A percentile compares a stretch with the other conserved stretches of the same genome.
Evolutionary conservation across 371 early-diverging fungal species (phyloP).

Genomic region (Saksenaea vasiformis): DNA sequence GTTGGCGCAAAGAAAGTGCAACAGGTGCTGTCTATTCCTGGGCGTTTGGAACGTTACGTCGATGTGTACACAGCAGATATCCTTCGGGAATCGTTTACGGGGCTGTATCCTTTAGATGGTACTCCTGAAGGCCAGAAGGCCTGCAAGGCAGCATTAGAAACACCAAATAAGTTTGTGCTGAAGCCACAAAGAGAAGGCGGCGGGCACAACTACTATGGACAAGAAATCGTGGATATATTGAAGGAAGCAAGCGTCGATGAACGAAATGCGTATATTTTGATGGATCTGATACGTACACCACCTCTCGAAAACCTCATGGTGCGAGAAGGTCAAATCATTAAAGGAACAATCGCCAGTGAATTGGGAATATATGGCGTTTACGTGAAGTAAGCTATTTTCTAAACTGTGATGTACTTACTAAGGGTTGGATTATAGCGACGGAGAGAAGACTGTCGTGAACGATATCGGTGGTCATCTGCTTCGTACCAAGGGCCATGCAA

Average conservation of each 20-base stretch:
- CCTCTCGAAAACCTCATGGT: slow-evolving; percentile 74
- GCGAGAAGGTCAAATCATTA: slow-evolving; percentile 75
- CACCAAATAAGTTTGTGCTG: slow-evolving; percentile 78
- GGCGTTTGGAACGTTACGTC: slow-evolving; percentile 76
- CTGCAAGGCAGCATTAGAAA: slow-evolving; percentile 61
- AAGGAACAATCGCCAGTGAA: slow-evolving; percentile 85
- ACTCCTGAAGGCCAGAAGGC: slow-evolving; percentile 71
- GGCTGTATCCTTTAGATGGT: slow-evolving; percentile 86
- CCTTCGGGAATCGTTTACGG: slow-evolving; percentile 84
- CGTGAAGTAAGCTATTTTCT: slow-evolving; percentile 58
- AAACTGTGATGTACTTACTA: not conserved
- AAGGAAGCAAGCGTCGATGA: slow-evolving; percentile 55
- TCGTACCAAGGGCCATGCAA: slow-evolving; percentile 84
- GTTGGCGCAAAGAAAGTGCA: slow-evolving; percentile 96
- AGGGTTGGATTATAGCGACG: slow-evolving; percentile 42
- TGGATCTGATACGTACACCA: slow-evolving; percentile 89
- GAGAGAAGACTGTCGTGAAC: slow-evolving; percentile 70
- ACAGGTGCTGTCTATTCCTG: slow-evolving; percentile 85
- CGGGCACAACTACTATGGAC: slow-evolving; percentile 93
- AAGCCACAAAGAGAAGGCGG: slow-evolving; percentile 99
- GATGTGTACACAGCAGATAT: slow-evolving; percentile 54
- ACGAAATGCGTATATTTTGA: slow-evolving; percentile 85
- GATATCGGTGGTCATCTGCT: slow-evolving; percentile 87
- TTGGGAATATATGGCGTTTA: slow-evolving; percentile 93
- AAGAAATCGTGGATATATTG: slow-evolving; percentile 73